Evolutionary conservation across 2,329 filamentous ascomycete species (phyloP).

Genomic region (Colletotrichum simmondsii): DNA sequence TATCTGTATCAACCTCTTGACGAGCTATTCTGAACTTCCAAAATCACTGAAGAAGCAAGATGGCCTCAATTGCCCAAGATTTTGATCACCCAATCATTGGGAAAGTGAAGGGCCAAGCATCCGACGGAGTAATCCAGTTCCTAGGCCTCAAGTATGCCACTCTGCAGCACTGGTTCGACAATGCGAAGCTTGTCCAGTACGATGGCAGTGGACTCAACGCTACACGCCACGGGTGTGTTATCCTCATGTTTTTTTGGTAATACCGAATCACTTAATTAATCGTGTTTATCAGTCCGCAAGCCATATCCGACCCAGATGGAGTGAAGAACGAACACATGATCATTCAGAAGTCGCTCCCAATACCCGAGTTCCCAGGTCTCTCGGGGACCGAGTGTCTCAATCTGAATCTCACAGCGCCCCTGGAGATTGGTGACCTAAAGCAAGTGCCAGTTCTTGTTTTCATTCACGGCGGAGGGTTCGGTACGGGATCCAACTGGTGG

Average conservation of each 20-base stretch:
- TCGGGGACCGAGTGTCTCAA: conserved; percentile 63
- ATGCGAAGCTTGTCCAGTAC: conserved; percentile 27
- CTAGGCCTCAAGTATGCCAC: conserved; percentile 39
- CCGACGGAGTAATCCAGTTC: conserved; percentile 35
- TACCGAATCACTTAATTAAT: not conserved
- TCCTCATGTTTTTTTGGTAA: not conserved
- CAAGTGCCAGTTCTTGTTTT: conserved; percentile 63
- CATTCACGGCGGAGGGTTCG: conserved; percentile 63
- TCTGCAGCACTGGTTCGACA: conserved; percentile 35
- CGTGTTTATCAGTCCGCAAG: conserved; percentile 43
- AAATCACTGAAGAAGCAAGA: not conserved
- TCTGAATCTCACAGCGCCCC: conserved; percentile 61
- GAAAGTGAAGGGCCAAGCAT: not conserved
- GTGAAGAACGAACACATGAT: conserved; percentile 57
- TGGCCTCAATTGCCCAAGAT: not conserved
- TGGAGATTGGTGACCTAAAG: conserved; percentile 31
- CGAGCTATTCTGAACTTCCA: not conserved
- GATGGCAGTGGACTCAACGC: conserved; percentile 40
- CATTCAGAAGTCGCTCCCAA: conserved; percentile 59
- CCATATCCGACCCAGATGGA: conserved; percentile 50
- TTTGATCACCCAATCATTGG: conserved; percentile 23
- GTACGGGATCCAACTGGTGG: conserved; percentile 61
- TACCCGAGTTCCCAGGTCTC: conserved; percentile 45
- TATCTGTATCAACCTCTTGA: not conserved
- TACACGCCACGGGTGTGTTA: conserved; percentile 46